phyloP scores from a whole-genome alignment of 805 yeast genomes.

The Starmerella sp. region DNA sequence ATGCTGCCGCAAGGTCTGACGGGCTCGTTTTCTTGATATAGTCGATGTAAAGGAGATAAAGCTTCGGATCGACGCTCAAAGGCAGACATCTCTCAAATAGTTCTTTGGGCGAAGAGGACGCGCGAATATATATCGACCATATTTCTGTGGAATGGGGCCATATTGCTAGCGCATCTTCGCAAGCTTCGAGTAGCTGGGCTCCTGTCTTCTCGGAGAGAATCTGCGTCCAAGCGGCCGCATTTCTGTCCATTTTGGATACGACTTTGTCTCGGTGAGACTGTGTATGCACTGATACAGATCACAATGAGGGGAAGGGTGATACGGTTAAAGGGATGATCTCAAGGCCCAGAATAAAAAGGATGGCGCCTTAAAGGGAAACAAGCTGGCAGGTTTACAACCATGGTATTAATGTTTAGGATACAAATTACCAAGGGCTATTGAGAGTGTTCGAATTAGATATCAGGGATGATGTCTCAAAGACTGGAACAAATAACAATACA shows the following conservation, averaged over 20 bases:
- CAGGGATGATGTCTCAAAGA: background rate
- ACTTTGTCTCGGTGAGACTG: background rate
- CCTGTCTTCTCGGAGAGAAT: background rate
- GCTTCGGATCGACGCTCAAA: slow-evolving; percentile 47
- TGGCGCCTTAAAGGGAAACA: background rate
- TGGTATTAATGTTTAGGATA: too few species aligned
- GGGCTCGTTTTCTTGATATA: slow-evolving; percentile 63
- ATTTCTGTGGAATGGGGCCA: slow-evolving; percentile 60
- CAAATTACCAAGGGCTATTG: background rate
- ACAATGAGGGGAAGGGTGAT: background rate
- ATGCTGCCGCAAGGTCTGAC: slow-evolving; percentile 81
- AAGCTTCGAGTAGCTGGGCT: background rate
- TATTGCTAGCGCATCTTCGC: slow-evolving; percentile 44
- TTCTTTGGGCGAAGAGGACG: slow-evolving; percentile 41
- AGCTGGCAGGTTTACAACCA: background rate
- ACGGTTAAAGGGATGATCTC: background rate
- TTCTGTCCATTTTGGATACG: background rate
- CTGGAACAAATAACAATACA: background rate
- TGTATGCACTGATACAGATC: background rate
- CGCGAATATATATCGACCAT: slow-evolving; percentile 67
- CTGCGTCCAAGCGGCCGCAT: slow-evolving; percentile 1
- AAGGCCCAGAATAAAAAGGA: too few species aligned
- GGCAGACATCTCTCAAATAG: slow-evolving; percentile 56
- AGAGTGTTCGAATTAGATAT: background rate
- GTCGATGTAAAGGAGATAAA: slow-evolving; percentile 68